Evolutionary conservation across 2,329 filamentous ascomycete species (phyloP).

Genomic region (Boeremia exigua): DNA sequence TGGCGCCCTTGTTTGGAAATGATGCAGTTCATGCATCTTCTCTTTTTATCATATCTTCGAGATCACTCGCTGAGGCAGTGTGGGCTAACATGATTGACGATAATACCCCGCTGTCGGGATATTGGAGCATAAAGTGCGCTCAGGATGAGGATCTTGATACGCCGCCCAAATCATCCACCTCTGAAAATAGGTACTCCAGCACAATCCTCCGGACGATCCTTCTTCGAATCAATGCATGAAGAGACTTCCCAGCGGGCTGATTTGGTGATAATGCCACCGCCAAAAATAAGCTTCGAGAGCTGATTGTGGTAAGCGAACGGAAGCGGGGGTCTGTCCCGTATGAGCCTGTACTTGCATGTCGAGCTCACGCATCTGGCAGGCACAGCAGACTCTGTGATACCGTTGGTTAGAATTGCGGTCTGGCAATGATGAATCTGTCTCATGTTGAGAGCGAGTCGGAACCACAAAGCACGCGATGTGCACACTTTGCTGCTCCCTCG

Average conservation of each 20-base stretch:
- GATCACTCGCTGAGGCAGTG: neutral
- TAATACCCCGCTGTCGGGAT: neutral
- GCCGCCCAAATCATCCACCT: conserved; percentile 4
- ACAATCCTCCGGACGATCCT: conserved; percentile 3
- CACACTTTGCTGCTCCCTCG: conserved; percentile 17
- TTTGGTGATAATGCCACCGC: conserved; percentile 15
- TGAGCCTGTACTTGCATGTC: conserved; percentile 18
- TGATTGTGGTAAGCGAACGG: conserved; percentile 29
- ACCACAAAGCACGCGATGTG: conserved; percentile 8
- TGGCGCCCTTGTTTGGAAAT: conserved; percentile 22
- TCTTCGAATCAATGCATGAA: conserved; percentile 17
- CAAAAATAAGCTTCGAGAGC: conserved; percentile 32
- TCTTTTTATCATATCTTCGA: conserved; percentile 2
- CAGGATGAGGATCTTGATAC: conserved; percentile 11
- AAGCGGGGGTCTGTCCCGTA: conserved; percentile 9
- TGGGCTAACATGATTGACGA: neutral
- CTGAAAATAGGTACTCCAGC: neutral
- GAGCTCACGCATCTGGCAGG: conserved; percentile 25
- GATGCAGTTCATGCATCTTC: conserved; percentile 3
- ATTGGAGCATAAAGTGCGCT: neutral
- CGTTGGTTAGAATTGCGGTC: conserved; percentile 21
- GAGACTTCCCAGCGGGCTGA: neutral
- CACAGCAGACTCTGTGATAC: conserved; percentile 31
- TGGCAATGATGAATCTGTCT: conserved; percentile 20
- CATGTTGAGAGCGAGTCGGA: conserved; percentile 18